Conservation (phyloP, 2,329 filamentous ascomycete species). For the Simplicillium aogashimaense region DNA sequence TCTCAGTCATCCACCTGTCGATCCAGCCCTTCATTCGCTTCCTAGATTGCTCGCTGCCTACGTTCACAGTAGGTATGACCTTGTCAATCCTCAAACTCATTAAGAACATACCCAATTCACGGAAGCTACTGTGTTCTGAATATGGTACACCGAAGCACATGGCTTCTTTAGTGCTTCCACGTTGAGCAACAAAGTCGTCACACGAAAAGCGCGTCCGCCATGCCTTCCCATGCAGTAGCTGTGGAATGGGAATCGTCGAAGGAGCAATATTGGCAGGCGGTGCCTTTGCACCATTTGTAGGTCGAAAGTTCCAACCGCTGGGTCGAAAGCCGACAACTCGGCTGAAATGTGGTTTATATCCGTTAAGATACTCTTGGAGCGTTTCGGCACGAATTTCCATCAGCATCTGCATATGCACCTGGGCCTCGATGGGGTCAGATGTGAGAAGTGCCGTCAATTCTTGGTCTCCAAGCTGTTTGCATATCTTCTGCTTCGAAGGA, state of each 20-base stretch:
- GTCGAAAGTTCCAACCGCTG: slow-evolving; percentile 88
- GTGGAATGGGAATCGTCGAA: slow-evolving; percentile 35
- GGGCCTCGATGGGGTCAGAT: slow-evolving; percentile 68
- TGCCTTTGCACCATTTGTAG: slow-evolving; percentile 38
- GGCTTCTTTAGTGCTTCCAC: slow-evolving; percentile 72
- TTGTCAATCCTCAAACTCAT: slow-evolving; percentile 80
- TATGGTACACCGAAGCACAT: slow-evolving; percentile 93
- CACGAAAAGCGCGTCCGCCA: slow-evolving; percentile 71
- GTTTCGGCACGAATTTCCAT: slow-evolving; percentile 92
- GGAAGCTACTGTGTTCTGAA: slow-evolving; percentile 89
- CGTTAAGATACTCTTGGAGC: slow-evolving; percentile 76
- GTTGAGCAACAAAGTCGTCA: slow-evolving; percentile 66
- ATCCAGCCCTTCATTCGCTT: slow-evolving; percentile 56
- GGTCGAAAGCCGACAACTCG: slow-evolving; percentile 86
- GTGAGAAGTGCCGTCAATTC: slow-evolving; percentile 74
- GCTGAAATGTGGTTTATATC: slow-evolving; percentile 71
- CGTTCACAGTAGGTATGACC: slow-evolving; percentile 89
- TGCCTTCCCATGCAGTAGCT: slow-evolving; percentile 45
- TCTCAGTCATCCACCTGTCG: slow-evolving; percentile 51
- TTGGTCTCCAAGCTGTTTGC: slow-evolving; percentile 73
- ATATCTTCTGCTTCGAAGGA: slow-evolving; percentile 73
- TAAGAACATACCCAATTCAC: slow-evolving; percentile 88
- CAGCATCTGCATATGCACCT: slow-evolving; percentile 95
- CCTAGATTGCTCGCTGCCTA: slow-evolving; percentile 47
- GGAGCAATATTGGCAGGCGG: slow-evolving; percentile 46